Evolutionary conservation across 768 basidiomycete species (phyloP).

Genomic region (Russula sp.): DNA sequence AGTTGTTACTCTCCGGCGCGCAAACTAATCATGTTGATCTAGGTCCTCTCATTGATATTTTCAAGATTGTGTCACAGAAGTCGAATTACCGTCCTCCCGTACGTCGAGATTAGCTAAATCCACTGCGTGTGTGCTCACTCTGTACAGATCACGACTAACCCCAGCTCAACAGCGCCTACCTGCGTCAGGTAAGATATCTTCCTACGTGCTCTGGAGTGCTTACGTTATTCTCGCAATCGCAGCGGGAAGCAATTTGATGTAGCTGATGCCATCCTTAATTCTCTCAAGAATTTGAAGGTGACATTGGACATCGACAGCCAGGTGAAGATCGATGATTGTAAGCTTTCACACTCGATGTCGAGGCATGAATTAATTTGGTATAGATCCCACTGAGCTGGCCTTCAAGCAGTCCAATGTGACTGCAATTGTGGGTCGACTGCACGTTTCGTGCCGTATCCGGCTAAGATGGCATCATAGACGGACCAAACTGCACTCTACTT

Average conservation of each 20-base stretch:
- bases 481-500: slow-evolving; percentile 59
- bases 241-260: slow-evolving; percentile 66
- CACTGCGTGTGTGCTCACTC: neutral
- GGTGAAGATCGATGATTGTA: slow-evolving; percentile 63
- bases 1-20: slow-evolving; percentile 46
- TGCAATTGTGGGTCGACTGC: slow-evolving; percentile 38
- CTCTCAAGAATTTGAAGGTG: slow-evolving; percentile 54
- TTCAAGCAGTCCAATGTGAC: slow-evolving; percentile 55
- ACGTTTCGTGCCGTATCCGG: slow-evolving; percentile 5
- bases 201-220: neutral
- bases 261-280: slow-evolving; percentile 52
- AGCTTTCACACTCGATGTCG: slow-evolving; percentile 22
- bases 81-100: slow-evolving; percentile 50
- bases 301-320: slow-evolving; percentile 49
- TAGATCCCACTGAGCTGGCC: slow-evolving; percentile 49
- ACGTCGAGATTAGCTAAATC: slow-evolving; percentile 23
- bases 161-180: slow-evolving; percentile 46
- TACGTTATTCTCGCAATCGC: slow-evolving; percentile 31
- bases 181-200: slow-evolving; percentile 47
- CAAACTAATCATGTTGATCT: slow-evolving; percentile 50
- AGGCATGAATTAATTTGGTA: neutral
- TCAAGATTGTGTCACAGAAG: slow-evolving; percentile 47
- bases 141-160: slow-evolving; percentile 46
- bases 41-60: slow-evolving; percentile 51
- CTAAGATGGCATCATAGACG: slow-evolving; percentile 34